Evolutionary conservation across 192 early-diverging fungal species (phyloP).

Genomic region (Coemansia sp.): DNA sequence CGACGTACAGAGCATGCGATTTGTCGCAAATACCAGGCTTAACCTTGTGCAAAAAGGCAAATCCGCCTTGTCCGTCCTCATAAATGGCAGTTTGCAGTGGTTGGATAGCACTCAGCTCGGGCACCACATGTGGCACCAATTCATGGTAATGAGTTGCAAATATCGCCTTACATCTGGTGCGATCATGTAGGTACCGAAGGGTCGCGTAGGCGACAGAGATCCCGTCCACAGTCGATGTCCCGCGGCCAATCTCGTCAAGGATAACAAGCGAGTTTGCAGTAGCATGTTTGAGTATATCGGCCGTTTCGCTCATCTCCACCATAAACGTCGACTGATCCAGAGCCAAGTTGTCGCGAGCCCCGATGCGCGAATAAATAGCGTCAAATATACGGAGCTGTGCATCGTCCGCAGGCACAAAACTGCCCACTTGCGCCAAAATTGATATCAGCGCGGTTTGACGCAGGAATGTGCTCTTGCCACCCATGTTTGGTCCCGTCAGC

Average conservation of each 20-base stretch:
- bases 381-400: slow-evolving; percentile 73
- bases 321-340: slow-evolving; percentile 81
- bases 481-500: slow-evolving; percentile 74
- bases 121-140: slow-evolving; percentile 59
- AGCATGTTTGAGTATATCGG: slow-evolving; percentile 76
- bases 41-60: slow-evolving; percentile 68
- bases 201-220: slow-evolving; percentile 74
- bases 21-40: slow-evolving; percentile 64
- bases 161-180: slow-evolving; percentile 63
- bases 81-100: slow-evolving; percentile 43
- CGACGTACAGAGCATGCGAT: slow-evolving; percentile 76
- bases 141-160: slow-evolving; percentile 86
- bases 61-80: slow-evolving; percentile 42
- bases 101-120: slow-evolving; percentile 12
- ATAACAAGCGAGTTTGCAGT: slow-evolving; percentile 74
- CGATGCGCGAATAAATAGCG: slow-evolving; percentile 76
- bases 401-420: slow-evolving; percentile 82
- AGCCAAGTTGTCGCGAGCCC: slow-evolving; percentile 70
- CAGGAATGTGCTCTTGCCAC: slow-evolving; percentile 86
- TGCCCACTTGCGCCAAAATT: slow-evolving; percentile 85
- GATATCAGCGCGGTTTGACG: slow-evolving; percentile 76
- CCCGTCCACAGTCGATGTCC: slow-evolving; percentile 64
- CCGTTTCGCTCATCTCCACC: slow-evolving; percentile 86
- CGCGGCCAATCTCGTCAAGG: slow-evolving; percentile 90
- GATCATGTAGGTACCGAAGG: slow-evolving; percentile 61